A percentile compares a stretch with the other conserved stretches of the same genome.
phyloP scores from a whole-genome alignment of 1,284 basidiomycete genomes.

The Abortiporus biennis region DNA sequence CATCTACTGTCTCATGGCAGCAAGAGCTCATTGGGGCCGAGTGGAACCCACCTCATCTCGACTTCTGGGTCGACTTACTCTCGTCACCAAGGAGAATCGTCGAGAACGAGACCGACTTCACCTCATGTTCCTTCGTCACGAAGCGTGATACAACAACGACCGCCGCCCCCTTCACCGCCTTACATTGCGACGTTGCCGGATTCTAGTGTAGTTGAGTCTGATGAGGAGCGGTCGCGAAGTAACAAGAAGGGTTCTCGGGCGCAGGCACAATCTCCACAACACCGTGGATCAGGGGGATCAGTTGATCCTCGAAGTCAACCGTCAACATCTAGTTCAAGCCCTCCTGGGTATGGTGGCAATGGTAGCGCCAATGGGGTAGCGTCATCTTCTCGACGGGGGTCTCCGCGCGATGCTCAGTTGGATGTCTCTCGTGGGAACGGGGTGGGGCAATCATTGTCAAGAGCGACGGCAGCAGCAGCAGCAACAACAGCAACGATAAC shows the following conservation, averaged over 20 bases:
- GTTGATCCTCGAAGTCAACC: background rate
- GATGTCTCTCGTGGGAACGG: slow-evolving; percentile 4
- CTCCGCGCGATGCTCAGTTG: slow-evolving; percentile 17
- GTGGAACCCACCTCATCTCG: slow-evolving; percentile 16
- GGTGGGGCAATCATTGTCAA: background rate
- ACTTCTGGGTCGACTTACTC: slow-evolving; percentile 15
- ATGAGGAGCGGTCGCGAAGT: background rate
- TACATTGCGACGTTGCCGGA: slow-evolving; percentile 23
- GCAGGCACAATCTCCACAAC: slow-evolving; percentile 2
- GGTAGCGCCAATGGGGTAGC: slow-evolving; percentile 6
- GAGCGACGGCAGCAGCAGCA: background rate
- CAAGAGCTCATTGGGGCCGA: slow-evolving; percentile 1
- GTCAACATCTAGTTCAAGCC: slow-evolving; percentile 1
- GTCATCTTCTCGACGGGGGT: slow-evolving; percentile 7
- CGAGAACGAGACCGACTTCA: slow-evolving; percentile 12
- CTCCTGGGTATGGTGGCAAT: no score
- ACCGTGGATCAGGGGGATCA: background rate
- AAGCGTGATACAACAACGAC: slow-evolving; percentile 7
- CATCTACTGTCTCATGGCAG: slow-evolving; percentile 17
- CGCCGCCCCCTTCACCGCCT: slow-evolving; percentile 22
- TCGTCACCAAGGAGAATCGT: slow-evolving; percentile 12
- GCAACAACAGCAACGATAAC: background rate
- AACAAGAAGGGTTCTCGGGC: slow-evolving; percentile 7
- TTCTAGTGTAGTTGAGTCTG: slow-evolving; percentile 15
- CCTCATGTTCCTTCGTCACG: slow-evolving; percentile 10